Evolutionary conservation across 116 monocot species (phyloP).

Genomic region (Zostera marina): DNA sequence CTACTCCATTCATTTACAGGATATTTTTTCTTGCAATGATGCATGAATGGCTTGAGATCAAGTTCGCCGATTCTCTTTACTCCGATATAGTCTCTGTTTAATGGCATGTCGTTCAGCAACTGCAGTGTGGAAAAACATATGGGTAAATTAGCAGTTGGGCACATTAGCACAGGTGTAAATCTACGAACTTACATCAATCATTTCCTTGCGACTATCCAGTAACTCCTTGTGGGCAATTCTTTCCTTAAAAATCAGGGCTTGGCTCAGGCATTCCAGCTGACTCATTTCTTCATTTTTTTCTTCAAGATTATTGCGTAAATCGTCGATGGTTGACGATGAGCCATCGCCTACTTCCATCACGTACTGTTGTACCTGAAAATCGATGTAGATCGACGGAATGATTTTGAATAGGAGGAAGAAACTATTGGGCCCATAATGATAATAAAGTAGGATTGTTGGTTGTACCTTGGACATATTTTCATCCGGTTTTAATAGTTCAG

Average conservation of each 20-base stretch:
- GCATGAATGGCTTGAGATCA: slow-evolving; percentile 29
- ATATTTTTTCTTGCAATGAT: slow-evolving; percentile 17
- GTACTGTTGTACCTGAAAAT: slow-evolving; percentile 41
- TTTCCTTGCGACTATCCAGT: slow-evolving; percentile 47
- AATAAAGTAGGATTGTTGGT: too few species aligned
- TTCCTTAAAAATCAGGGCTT: slow-evolving; percentile 42
- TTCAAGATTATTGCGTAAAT: slow-evolving; percentile 38
- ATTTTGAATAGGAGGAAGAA: too few species aligned
- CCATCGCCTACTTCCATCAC: slow-evolving; percentile 56
- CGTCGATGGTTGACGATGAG: slow-evolving; percentile 32
- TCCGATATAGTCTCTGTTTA: slow-evolving; percentile 11
- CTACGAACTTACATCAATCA: slow-evolving; percentile 18
- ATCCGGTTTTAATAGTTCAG: slow-evolving; percentile 34
- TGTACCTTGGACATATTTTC: slow-evolving; percentile 27
- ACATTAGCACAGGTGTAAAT: not conserved
- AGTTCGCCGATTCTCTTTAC: slow-evolving; percentile 49
- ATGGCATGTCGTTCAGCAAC: slow-evolving; percentile 20
- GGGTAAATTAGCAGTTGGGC: too few species aligned
- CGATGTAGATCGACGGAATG: too few species aligned
- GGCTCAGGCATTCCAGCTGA: slow-evolving; percentile 35
- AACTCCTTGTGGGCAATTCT: slow-evolving; percentile 53
- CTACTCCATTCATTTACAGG: slow-evolving; percentile 8
- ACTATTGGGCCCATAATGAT: too few species aligned
- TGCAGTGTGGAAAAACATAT: slow-evolving; percentile 10
- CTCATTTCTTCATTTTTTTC: slow-evolving; percentile 73